These are phyloP conservation scores for Setaria italica DNA, from an alignment of 202 grass and related monocot species.

Conservation along the genomic window DNA sequence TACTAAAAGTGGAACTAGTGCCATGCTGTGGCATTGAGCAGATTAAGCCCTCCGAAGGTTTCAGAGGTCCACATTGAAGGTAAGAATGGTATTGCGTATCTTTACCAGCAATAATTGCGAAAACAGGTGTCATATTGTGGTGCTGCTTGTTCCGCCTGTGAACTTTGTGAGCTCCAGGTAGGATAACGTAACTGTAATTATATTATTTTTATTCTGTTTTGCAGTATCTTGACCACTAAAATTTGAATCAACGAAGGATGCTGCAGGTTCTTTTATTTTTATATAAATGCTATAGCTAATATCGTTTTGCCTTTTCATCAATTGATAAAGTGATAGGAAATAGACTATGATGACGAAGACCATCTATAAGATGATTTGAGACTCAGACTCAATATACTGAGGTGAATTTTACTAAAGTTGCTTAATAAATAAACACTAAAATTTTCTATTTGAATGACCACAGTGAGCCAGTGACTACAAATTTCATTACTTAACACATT, in stretches of 20 bases:
- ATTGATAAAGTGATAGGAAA: neutral
- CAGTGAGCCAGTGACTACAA: neutral
- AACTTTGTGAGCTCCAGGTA: neutral
- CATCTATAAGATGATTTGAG: neutral
- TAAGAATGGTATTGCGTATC: neutral
- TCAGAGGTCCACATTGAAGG: too few relatives aligned
- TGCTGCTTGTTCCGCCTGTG: neutral
- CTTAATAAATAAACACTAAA: neutral
- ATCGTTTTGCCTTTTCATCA: neutral
- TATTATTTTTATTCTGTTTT: neutral
- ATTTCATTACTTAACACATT: neutral
- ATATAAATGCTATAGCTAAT: neutral
- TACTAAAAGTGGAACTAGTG: neutral
- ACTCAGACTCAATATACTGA: neutral
- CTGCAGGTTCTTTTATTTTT: neutral
- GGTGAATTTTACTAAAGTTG: neutral
- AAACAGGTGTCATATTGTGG: neutral
- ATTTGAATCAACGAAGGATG: neutral
- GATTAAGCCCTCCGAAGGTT: neutral
- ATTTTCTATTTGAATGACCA: neutral
- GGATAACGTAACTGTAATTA: neutral
- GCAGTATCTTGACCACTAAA: neutral
- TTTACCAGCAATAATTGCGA: neutral
- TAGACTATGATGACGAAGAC: neutral
- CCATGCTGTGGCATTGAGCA: neutral